Conservation (phyloP, 2,329 filamentous ascomycete species). For the Botryotinia globosa region DNA sequence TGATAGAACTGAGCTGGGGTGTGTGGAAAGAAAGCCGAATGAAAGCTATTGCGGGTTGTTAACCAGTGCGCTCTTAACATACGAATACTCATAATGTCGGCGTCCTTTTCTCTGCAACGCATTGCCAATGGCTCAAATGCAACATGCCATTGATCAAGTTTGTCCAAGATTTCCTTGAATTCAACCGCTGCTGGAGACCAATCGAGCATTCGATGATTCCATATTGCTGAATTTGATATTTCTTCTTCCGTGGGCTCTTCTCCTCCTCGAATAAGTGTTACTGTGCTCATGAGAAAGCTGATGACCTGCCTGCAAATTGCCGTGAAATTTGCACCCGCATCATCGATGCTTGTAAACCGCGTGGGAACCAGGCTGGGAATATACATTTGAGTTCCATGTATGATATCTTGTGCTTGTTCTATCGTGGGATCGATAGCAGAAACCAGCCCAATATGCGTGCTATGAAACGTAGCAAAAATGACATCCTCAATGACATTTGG, state of each 20-base stretch:
- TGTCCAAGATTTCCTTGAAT: not conserved
- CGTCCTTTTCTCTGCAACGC: not conserved
- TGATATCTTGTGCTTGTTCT: constrained; percentile 8
- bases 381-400: constrained; percentile 12
- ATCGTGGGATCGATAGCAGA: constrained; percentile 3
- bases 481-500: constrained; percentile 16
- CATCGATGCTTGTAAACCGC: not conserved
- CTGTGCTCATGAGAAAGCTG: constrained; percentile 8
- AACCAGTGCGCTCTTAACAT: not conserved
- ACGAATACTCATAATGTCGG: not conserved
- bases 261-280: not conserved
- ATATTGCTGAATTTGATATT: not conserved
- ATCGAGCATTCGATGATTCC: constrained; percentile 6
- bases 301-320: not conserved
- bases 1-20: not conserved
- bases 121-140: constrained; percentile 7
- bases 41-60: constrained; percentile 7
- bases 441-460: constrained; percentile 13
- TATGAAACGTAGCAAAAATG: constrained; percentile 15
- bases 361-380: not conserved
- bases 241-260: not conserved
- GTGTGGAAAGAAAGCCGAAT: constrained; percentile 4
- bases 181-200: not conserved
- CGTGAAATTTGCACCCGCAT: not conserved
- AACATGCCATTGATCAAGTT: constrained; percentile 12